Conservation (phyloP, 129 eudicot species). For the Dittrichia graveolens region DNA sequence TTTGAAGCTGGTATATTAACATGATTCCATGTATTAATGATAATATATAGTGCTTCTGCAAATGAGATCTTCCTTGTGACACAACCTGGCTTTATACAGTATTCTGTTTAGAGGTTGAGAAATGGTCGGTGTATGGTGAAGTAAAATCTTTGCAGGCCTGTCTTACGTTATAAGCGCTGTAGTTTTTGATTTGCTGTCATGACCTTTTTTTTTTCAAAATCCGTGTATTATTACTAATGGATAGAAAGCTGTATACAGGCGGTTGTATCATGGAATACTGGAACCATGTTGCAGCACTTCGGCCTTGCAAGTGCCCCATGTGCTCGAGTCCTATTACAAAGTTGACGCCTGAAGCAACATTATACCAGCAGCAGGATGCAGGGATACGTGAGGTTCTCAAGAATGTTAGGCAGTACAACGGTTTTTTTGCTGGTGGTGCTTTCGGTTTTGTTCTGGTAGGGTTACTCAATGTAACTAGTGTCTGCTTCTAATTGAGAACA, state of each 20-base stretch:
- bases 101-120: too few species aligned
- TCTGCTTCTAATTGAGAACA: too few species aligned
- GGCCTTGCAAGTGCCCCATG: slow-evolving; percentile 80
- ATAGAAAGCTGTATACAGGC: slow-evolving; percentile 36
- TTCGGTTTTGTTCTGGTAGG: slow-evolving; percentile 60
- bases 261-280: slow-evolving; percentile 73
- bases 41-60: too few species aligned
- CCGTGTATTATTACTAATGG: not conserved
- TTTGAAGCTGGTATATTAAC: too few species aligned
- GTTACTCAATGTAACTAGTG: not conserved
- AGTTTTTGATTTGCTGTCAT: too few species aligned
- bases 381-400: slow-evolving; percentile 45
- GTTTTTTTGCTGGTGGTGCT: slow-evolving; percentile 66
- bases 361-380: slow-evolving; percentile 41
- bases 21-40: too few species aligned
- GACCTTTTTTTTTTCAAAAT: too few species aligned
- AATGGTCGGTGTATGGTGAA: too few species aligned
- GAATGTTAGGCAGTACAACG: slow-evolving; percentile 53
- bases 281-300: slow-evolving; percentile 65
- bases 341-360: slow-evolving; percentile 60
- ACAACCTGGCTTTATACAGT: too few species aligned
- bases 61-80: too few species aligned
- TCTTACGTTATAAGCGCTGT: too few species aligned
- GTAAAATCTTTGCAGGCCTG: too few species aligned
- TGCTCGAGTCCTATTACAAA: slow-evolving; percentile 57